Percentiles rank a stretch among this genome's conserved stretches.
Evolutionary conservation across 306 rosid genomes (phyloP).

Genomic region (Medicago arabica): DNA sequence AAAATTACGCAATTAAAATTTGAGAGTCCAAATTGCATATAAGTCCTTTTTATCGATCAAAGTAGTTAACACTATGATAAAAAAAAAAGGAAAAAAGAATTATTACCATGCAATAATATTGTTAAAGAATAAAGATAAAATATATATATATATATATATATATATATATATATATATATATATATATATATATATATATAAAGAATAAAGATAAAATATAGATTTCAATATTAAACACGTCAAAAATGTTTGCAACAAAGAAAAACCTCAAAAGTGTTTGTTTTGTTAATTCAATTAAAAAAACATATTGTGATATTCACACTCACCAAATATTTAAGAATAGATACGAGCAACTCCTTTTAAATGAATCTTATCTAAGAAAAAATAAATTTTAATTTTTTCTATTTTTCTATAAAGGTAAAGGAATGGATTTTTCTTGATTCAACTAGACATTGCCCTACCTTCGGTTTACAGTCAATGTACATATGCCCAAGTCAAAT

Average conservation of each 20-base stretch:
- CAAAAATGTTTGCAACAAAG: too few relatives aligned
- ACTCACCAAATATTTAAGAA: constrained; percentile 3
- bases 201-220: too few relatives aligned
- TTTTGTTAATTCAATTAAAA: neutral
- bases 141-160: too few relatives aligned
- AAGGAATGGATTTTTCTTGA: constrained; percentile 16
- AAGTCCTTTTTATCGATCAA: too few relatives aligned
- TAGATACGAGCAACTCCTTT: neutral
- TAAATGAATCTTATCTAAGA: neutral
- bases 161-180: too few relatives aligned
- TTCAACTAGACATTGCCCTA: constrained; percentile 31
- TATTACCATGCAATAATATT: too few relatives aligned
- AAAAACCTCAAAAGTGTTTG: neutral
- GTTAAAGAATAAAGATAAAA: too few relatives aligned
- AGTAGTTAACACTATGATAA: too few relatives aligned
- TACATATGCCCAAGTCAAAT: constrained; percentile 21
- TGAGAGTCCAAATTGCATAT: too few relatives aligned
- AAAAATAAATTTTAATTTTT: neutral
- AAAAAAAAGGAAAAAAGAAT: too few relatives aligned
- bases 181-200: too few relatives aligned
- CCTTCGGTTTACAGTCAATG: constrained; percentile 40
- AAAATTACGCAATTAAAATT: too few relatives aligned
- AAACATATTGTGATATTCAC: neutral
- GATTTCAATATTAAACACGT: neutral
- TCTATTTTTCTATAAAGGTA: neutral